These are phyloP conservation scores for Podospora sp. DNA, from an alignment of 495 filamentous ascomycete species.

Conservation along the genomic window DNA sequence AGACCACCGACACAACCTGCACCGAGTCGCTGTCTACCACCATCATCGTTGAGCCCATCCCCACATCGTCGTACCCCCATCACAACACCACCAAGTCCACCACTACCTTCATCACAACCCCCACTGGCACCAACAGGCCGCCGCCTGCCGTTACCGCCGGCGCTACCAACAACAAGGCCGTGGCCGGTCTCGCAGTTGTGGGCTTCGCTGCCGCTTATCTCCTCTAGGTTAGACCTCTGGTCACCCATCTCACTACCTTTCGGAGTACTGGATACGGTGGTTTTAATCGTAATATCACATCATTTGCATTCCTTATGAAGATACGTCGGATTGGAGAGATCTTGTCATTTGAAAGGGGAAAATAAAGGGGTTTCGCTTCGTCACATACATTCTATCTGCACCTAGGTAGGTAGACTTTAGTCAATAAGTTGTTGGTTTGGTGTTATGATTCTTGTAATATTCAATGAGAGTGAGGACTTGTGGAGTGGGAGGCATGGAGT, in stretches of 20 bases:
- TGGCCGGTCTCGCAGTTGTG: slow-evolving; percentile 20
- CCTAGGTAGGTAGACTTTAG: neutral
- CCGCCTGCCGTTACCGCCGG: slow-evolving; percentile 15
- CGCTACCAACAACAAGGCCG: slow-evolving; percentile 15
- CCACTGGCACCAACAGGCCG: neutral
- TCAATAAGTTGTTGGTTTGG: neutral
- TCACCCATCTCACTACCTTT: too few relatives aligned
- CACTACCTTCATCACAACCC: neutral
- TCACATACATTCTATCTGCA: neutral
- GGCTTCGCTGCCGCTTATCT: slow-evolving; percentile 20
- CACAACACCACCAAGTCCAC: neutral
- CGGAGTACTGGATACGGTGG: too few relatives aligned
- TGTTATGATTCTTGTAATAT: neutral
- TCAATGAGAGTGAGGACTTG: neutral
- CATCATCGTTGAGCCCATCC: slow-evolving; percentile 15
- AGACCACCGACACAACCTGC: neutral
- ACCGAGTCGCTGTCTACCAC: slow-evolving; percentile 14
- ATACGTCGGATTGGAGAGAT: too few relatives aligned
- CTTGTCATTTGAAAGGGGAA: neutral
- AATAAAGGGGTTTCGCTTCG: neutral
- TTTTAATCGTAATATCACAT: too few relatives aligned
- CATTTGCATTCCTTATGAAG: too few relatives aligned
- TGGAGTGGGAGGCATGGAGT: too few relatives aligned
- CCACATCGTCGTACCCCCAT: neutral
- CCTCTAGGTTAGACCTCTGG: neutral